Evolutionary conservation across 352 stramenopile species (phyloP).

Genomic region (Thraustochytrium sp.): DNA sequence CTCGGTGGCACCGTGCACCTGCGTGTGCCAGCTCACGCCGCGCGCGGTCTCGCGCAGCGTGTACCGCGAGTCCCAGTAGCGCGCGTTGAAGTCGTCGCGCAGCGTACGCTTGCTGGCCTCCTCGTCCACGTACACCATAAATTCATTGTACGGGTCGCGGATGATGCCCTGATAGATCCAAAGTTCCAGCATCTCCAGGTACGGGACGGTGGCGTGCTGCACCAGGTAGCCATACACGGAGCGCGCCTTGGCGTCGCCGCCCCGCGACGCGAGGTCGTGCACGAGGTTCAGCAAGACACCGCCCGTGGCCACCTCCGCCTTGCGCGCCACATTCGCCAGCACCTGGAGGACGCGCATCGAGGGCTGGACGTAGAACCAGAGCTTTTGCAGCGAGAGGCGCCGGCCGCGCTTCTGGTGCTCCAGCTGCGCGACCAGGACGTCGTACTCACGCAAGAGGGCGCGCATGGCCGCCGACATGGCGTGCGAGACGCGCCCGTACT

Average conservation of each 20-base stretch:
- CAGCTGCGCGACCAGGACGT: constrained; percentile 79
- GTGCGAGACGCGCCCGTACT: constrained; percentile 87
- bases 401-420: constrained; percentile 58
- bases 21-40: background rate
- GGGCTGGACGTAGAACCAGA: constrained; percentile 84
- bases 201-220: constrained; percentile 70
- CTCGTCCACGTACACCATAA: constrained; percentile 76
- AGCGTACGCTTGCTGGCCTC: constrained; percentile 70
- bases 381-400: constrained; percentile 73
- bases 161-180: constrained; percentile 82
- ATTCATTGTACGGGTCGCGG: constrained; percentile 74
- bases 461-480: constrained; percentile 84
- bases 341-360: constrained; percentile 84
- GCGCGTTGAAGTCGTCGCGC: constrained; percentile 75
- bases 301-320: constrained; percentile 69
- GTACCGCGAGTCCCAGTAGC: constrained; percentile 78
- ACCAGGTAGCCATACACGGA: constrained; percentile 74
- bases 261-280: constrained; percentile 67
- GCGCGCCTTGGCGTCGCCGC: constrained; percentile 66
- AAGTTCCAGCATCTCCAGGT: constrained; percentile 76
- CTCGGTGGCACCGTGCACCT: background rate
- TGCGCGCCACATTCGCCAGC: constrained; percentile 69
- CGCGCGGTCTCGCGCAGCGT: constrained; percentile 58
- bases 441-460: constrained; percentile 82
- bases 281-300: constrained; percentile 83